Percentiles rank a stretch among this genome's conserved stretches.
Evolutionary conservation across 2,329 filamentous ascomycete genomes (phyloP).

Genomic region (Colletotrichum scovillei): DNA sequence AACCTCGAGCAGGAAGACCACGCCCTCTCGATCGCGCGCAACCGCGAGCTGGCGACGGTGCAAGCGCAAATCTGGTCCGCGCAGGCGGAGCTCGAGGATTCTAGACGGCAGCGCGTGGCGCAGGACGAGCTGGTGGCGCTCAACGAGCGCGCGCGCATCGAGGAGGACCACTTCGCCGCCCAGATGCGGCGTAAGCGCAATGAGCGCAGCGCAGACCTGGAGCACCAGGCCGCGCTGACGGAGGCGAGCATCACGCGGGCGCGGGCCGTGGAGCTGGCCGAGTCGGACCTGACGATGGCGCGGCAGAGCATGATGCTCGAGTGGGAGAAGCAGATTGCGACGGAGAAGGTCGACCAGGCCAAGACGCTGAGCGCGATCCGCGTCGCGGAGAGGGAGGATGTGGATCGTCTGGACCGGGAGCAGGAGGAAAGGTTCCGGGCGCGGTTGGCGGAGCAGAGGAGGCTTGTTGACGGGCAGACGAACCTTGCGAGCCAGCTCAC

Average conservation of each 20-base stretch:
- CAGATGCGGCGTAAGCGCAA: slow-evolving; percentile 49
- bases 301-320: slow-evolving; percentile 57
- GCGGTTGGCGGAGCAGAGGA: slow-evolving; percentile 62
- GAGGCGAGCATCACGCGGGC: slow-evolving; percentile 57
- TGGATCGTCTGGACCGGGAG: slow-evolving; percentile 59
- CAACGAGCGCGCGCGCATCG: slow-evolving; percentile 57
- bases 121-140: slow-evolving; percentile 57
- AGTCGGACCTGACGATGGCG: slow-evolving; percentile 57
- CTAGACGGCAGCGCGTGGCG: slow-evolving; percentile 58
- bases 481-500: slow-evolving; percentile 50
- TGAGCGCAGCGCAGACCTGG: slow-evolving; percentile 50
- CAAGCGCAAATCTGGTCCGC: slow-evolving; percentile 62
- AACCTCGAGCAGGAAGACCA: slow-evolving; percentile 62
- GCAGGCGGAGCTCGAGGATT: slow-evolving; percentile 63
- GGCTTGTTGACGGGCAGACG: slow-evolving; percentile 59
- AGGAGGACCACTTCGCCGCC: slow-evolving; percentile 55
- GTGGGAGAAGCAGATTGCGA: slow-evolving; percentile 60
- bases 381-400: slow-evolving; percentile 61
- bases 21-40: slow-evolving; percentile 57
- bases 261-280: slow-evolving; percentile 57
- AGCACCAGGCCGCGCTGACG: slow-evolving; percentile 60
- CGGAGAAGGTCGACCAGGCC: slow-evolving; percentile 60
- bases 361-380: slow-evolving; percentile 60
- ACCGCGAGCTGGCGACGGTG: slow-evolving; percentile 62
- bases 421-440: slow-evolving; percentile 58